Evolutionary conservation across 2,329 filamentous ascomycete genomes (phyloP).

Genomic region (Aschersonia sp.): DNA sequence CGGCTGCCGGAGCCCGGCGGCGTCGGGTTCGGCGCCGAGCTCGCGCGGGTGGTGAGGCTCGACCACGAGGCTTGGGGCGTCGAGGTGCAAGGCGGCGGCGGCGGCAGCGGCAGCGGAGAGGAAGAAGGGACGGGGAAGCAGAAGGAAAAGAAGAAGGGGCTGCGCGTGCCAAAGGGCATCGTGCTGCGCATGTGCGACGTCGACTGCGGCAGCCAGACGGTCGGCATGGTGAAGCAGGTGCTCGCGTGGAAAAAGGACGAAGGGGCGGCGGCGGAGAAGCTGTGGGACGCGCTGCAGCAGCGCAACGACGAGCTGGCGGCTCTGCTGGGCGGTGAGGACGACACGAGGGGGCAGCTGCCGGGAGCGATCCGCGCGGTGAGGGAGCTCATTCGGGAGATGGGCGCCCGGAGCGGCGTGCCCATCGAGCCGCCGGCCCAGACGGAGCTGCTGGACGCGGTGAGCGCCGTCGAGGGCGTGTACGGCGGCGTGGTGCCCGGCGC

Average conservation of each 20-base stretch:
- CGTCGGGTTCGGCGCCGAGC: slow-evolving; percentile 48
- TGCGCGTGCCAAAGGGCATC: slow-evolving; percentile 58
- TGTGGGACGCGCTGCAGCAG: slow-evolving; percentile 65
- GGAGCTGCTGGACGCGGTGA: slow-evolving; percentile 63
- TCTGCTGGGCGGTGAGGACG: slow-evolving; percentile 39
- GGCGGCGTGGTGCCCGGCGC: slow-evolving; percentile 90
- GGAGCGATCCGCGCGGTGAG: slow-evolving; percentile 35
- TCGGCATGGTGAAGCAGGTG: slow-evolving; percentile 89
- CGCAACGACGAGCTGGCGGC: slow-evolving; percentile 58
- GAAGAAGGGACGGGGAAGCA: too few species aligned
- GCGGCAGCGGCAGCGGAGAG: slow-evolving; percentile 23
- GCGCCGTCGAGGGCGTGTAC: slow-evolving; percentile 60
- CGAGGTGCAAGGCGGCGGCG: slow-evolving; percentile 46
- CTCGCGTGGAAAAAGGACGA: slow-evolving; percentile 64
- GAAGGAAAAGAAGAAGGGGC: slow-evolving; percentile 9
- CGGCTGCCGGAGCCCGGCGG: slow-evolving; percentile 51
- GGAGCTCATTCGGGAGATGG: slow-evolving; percentile 63
- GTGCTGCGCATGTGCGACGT: slow-evolving; percentile 90
- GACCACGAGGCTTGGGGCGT: slow-evolving; percentile 61
- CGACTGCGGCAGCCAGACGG: slow-evolving; percentile 83
- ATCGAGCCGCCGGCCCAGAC: slow-evolving; percentile 86
- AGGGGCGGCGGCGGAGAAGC: slow-evolving; percentile 42
- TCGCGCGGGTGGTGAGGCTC: slow-evolving; percentile 46
- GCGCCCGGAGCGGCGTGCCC: slow-evolving; percentile 56
- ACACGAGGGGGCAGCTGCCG: slow-evolving; percentile 22